Base-by-base conservation (phyloP, 2,329 filamentous ascomycete genomes). In the Apiospora pterosperma region DNA sequence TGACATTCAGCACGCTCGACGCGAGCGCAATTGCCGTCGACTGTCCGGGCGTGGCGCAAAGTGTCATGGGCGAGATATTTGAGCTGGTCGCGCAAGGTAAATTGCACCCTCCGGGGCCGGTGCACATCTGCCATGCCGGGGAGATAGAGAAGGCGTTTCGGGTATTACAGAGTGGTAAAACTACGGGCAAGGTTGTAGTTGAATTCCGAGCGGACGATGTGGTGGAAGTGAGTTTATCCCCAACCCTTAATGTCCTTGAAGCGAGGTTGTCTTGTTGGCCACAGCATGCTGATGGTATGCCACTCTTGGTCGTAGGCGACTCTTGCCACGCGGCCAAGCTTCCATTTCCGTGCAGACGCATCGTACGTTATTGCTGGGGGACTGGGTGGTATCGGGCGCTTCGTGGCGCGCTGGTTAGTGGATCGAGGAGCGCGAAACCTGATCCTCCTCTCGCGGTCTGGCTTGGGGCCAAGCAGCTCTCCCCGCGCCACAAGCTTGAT, bases 341-440 rank as follows among this genome's bases (percentile, higher is more conserved):
- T 42, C 8, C 10, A 42, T 10, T 42, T 42, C 39, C n/a, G n/a
- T n/a, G 8, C 48, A 5, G 66, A 72, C 36, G 70, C 72, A 8
- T 68, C 71, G 0, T 76, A 74, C 52, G 36, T 75, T 7, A 66
- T 75, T 28, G 70, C 69, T 0, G 73, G 74, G 8, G 75, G 73
- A 1, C 70, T 69, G 3, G 75, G 73, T 4, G 74, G 73, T 48
- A 59, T 76, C 1, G 73, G 71, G 36, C 67, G 73, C 10, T 68
- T 69, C 4, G 71, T 73, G 25, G 64, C 71, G 25, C 63, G 3
- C 1, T 39, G 38, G 38, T 19, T 39, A 16, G 16, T 16, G 16
- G 14, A 19, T 2, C 2, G 16, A 19, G 38, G 38, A 16, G 38
- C 38, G 14, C 12, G 3, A 3, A 3, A 39, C 16, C 6, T 39